Evolutionary conservation across 768 basidiomycete genomes (phyloP).

Genomic region (Pluteus cervinus): DNA sequence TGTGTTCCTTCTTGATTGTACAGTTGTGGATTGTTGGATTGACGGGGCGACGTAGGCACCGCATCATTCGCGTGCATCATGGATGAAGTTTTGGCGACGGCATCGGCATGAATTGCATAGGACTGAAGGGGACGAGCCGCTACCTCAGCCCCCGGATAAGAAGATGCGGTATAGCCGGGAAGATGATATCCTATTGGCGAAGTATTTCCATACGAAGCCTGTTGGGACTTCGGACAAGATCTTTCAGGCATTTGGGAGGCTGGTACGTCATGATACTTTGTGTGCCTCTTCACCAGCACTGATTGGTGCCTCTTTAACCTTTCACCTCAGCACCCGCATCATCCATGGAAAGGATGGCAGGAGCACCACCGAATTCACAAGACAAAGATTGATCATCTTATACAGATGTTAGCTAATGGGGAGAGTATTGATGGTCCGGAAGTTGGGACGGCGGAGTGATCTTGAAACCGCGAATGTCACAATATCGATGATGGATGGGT

Average conservation of each 20-base stretch:
- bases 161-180: constrained; percentile 80
- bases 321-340: constrained; percentile 63
- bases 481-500: too few species aligned
- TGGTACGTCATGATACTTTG: constrained; percentile 35
- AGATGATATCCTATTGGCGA: constrained; percentile 77
- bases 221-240: constrained; percentile 81
- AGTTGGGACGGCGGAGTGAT: constrained; percentile 8
- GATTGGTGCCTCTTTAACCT: background rate
- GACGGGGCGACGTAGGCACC: constrained; percentile 50
- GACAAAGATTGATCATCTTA: constrained; percentile 77
- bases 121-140: constrained; percentile 58
- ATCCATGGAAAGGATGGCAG: constrained; percentile 95
- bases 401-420: constrained; percentile 52
- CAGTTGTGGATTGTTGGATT: background rate
- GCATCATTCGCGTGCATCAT: constrained; percentile 86
- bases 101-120: constrained; percentile 80
- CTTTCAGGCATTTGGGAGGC: constrained; percentile 73
- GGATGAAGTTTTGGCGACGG: constrained; percentile 91
- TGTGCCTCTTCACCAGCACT: background rate
- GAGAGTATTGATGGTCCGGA: constrained; percentile 34
- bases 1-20: constrained; percentile 5
- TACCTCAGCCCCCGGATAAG: constrained; percentile 76
- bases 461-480: too few species aligned
- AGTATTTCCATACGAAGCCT: constrained; percentile 64
- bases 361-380: constrained; percentile 89